A percentile compares a stretch with the other conserved stretches of the same genome.
Conservation (phyloP, 306 rosid species). For the Fagus sylvatica region DNA sequence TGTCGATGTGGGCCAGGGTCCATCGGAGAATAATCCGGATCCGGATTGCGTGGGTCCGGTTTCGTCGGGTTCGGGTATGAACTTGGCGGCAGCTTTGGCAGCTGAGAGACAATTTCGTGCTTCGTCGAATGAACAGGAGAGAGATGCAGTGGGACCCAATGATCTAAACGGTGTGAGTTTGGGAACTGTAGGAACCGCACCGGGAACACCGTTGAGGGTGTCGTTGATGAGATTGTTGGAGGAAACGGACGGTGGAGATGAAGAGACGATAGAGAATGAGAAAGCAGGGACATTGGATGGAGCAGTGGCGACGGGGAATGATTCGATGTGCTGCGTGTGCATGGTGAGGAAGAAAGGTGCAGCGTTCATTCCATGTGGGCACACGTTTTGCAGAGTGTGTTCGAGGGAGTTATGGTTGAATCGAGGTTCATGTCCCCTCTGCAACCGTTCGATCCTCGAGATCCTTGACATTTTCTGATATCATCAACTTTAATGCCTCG, state of each 20-base stretch:
- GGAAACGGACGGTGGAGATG: conserved; percentile 56
- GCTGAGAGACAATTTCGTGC: conserved; percentile 76
- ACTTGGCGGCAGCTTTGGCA: conserved; percentile 87
- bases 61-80: conserved; percentile 58
- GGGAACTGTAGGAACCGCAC: conserved; percentile 9
- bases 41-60: conserved; percentile 40
- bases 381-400: conserved; percentile 94
- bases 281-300: not conserved
- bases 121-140: conserved; percentile 31
- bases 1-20: conserved; percentile 30
- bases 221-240: conserved; percentile 82
- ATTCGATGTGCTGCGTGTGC: conserved; percentile 94
- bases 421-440: conserved; percentile 92
- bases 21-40: conserved; percentile 16
- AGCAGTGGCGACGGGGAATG: conserved; percentile 35
- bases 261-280: conserved; percentile 10
- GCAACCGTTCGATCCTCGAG: conserved; percentile 89
- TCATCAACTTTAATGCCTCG: not conserved
- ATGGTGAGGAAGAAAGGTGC: conserved; percentile 87
- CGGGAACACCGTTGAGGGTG: conserved; percentile 73
- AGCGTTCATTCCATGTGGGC: conserved; percentile 98
- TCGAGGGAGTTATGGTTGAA: conserved; percentile 95
- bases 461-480: conserved; percentile 78
- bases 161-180: not conserved
- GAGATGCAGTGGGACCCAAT: not conserved